phyloP scores from a whole-genome alignment of 2,329 filamentous ascomycete genomes.

The Aspergillus unguis region DNA sequence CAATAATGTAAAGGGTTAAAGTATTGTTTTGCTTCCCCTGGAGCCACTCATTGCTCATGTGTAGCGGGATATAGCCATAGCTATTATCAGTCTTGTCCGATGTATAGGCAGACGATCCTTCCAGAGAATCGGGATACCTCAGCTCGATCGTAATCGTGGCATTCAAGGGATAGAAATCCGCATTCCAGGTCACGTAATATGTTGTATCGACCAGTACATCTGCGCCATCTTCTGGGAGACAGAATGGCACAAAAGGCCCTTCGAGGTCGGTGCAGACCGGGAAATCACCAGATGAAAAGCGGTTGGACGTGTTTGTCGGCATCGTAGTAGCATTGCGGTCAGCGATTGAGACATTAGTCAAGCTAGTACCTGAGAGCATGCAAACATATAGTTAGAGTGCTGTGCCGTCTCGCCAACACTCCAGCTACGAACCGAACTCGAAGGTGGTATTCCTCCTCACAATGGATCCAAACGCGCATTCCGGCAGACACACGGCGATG shows the following conservation, averaged over 20 bases:
- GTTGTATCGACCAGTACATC: slow-evolving; percentile 36
- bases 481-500: neutral
- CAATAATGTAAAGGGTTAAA: slow-evolving; percentile 37
- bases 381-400: neutral
- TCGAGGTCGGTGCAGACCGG: slow-evolving; percentile 29
- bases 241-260: slow-evolving; percentile 29
- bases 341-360: slow-evolving; percentile 4
- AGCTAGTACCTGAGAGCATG: neutral
- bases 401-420: neutral
- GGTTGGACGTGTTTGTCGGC: slow-evolving; percentile 5
- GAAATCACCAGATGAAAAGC: slow-evolving; percentile 24
- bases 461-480: neutral
- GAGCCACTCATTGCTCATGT: slow-evolving; percentile 41
- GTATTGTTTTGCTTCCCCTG: slow-evolving; percentile 36
- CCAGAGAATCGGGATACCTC: slow-evolving; percentile 33
- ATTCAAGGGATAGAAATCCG: slow-evolving; percentile 31
- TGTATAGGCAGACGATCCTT: slow-evolving; percentile 35
- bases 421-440: slow-evolving; percentile 7
- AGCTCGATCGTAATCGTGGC: slow-evolving; percentile 32
- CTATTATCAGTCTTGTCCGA: slow-evolving; percentile 36
- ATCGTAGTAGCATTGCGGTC: slow-evolving; percentile 3
- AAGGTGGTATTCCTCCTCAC: slow-evolving; percentile 2
- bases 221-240: slow-evolving; percentile 32
- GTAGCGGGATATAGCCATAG: slow-evolving; percentile 38
- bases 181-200: slow-evolving; percentile 41